Evolutionary conservation across 2,329 filamentous ascomycete species (phyloP), one percentile per base, ranked within the genome.

Genomic region (Diaporthe batatas): DNA sequence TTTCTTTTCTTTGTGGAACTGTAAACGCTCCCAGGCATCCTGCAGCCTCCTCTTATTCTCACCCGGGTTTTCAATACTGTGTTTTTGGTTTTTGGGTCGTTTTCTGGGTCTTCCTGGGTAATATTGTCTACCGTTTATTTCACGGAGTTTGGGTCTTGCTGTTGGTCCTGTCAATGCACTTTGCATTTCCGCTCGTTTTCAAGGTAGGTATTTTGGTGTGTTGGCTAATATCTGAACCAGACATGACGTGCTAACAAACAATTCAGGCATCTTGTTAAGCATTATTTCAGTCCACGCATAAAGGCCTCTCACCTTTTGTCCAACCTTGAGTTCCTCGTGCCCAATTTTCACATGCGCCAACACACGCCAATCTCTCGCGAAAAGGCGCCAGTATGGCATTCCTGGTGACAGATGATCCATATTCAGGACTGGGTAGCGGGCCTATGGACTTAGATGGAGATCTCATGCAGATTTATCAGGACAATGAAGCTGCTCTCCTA

Each of bases 391-490:
- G 62, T n/a, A 67, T 67, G 62, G 62, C n/a, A 11, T 18, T 21
- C 32, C 47, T 29, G 44, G 29, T 53, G 32, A 29, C 32, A n/a
- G 36, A 34, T n/a, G 62, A 67, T 11, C 11, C 6, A 16, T 6
- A 25, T 29, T 1, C 32, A 29, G 44, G 29, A 39, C 25, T 51
- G 47, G 14, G 62, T 7, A 53, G 62, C 21, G 32, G 44, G 42
- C 53, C 53, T 25, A 44, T 55, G 62, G 68, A 57, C n/a, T 4
- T 62, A n/a, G 54, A 62, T 16, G 44, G 53, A 53, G 62, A 2
- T 12, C 62, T 34, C 14, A 6, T 39, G 8, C 47, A 39, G 14
- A 29, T 32, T 7, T 16, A 67, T 6, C 62, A 53, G 32, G 47
- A 53, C 16, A n/a, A 53, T 11, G 55, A 69, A 23, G 51, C 51